These are phyloP conservation scores for Didymella sp. DNA, from an alignment of 2,329 filamentous ascomycete genomes.

Conservation along the genomic window DNA sequence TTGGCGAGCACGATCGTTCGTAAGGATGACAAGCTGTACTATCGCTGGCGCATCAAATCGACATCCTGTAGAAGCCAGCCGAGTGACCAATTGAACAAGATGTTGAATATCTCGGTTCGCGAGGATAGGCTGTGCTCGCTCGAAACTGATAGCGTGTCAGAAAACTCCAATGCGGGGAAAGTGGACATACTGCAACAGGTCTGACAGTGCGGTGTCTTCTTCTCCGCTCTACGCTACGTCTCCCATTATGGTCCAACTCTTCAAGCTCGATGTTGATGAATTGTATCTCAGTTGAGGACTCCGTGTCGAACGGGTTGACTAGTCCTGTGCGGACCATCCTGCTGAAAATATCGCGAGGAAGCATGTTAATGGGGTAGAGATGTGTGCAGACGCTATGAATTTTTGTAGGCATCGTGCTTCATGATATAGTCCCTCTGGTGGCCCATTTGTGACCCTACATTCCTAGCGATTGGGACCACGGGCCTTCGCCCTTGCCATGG, in stretches of 20 bases:
- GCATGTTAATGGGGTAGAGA: not conserved
- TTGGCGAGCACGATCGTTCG: not conserved
- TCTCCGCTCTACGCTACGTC: not conserved
- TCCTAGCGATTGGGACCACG: constrained; percentile 11
- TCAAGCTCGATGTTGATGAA: constrained; percentile 14
- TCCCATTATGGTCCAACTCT: constrained; percentile 7
- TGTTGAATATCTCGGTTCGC: not conserved
- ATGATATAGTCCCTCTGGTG: constrained; percentile 4
- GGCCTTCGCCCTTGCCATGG: constrained; percentile 9
- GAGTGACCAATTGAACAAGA: constrained; percentile 1
- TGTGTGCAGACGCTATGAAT: not conserved
- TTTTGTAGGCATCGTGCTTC: not conserved
- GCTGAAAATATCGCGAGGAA: not conserved
- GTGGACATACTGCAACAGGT: constrained; percentile 4
- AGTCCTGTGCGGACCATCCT: not conserved
- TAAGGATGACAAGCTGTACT: not conserved
- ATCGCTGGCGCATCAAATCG: not conserved
- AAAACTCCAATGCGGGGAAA: not conserved
- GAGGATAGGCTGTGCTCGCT: not conserved
- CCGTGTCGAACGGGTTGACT: not conserved
- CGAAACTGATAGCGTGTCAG: constrained; percentile 1
- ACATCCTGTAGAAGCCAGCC: constrained; percentile 4
- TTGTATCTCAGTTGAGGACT: not conserved
- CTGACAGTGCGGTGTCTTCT: not conserved
- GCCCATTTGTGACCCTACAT: constrained; percentile 4